Percentiles rank a stretch among this genome's conserved stretches.
Conservation (phyloP, 2,329 filamentous ascomycete genomes). For the Penicillium sumatraense region DNA sequence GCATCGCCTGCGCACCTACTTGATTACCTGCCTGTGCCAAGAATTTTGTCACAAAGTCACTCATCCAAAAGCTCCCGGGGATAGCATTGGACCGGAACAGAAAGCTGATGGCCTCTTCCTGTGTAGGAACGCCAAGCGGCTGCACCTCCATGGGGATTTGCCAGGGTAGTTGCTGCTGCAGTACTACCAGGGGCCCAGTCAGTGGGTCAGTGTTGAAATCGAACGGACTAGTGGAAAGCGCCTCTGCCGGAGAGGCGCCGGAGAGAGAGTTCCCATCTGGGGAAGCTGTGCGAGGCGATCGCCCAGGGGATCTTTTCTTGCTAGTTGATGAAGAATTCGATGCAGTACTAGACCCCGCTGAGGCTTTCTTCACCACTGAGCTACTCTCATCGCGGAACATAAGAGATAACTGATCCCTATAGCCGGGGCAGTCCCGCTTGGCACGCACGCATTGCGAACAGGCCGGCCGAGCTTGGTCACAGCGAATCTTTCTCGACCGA, state of each 20-base stretch:
- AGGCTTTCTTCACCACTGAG: constrained; percentile 63
- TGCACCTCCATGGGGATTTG: constrained; percentile 26
- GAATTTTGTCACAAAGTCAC: constrained; percentile 28
- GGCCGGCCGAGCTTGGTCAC: constrained; percentile 64
- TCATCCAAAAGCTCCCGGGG: constrained; percentile 33
- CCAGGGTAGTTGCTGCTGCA: constrained; percentile 20
- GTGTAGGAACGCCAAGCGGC: constrained; percentile 29
- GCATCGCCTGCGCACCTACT: constrained; percentile 37
- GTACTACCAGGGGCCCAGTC: constrained; percentile 16
- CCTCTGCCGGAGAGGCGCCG: neutral
- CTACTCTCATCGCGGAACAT: constrained; percentile 70
- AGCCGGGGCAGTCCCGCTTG: constrained; percentile 65
- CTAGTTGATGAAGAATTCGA: constrained; percentile 4
- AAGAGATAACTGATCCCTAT: constrained; percentile 66
- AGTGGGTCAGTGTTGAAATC: constrained; percentile 27
- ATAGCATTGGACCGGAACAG: constrained; percentile 42
- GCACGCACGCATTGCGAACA: constrained; percentile 67
- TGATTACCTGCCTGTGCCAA: constrained; percentile 22
- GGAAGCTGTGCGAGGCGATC: constrained; percentile 30
- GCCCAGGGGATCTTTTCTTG: constrained; percentile 15
- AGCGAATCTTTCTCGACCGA: constrained; percentile 52
- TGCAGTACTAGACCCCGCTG: constrained; percentile 30
- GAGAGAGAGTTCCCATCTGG: constrained; percentile 27
- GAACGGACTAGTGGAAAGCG: constrained; percentile 14
- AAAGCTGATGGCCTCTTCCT: constrained; percentile 41